Conservation (phyloP, 1,284 basidiomycete genomes). For the Chalciporus piperatoides region DNA sequence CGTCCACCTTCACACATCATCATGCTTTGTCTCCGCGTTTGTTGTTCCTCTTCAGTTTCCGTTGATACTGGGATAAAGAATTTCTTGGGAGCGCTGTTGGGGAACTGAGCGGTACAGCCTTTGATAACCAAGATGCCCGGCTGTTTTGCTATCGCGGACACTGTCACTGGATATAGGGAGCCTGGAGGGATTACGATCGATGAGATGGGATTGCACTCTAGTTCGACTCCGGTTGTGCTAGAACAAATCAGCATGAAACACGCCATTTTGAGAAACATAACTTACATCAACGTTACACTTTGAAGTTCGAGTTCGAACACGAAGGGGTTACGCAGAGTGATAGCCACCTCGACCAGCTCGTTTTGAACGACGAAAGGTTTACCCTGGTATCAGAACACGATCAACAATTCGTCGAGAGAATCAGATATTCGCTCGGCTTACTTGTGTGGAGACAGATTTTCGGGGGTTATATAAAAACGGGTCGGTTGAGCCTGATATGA, state of each 20-base stretch:
- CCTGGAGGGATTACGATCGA: slow-evolving; percentile 68
- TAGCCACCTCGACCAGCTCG: slow-evolving; percentile 76
- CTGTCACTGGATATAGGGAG: slow-evolving; percentile 68
- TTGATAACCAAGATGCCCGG: slow-evolving; percentile 70
- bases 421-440: slow-evolving; percentile 30
- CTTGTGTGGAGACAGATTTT: slow-evolving; percentile 56
- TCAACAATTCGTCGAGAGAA: slow-evolving; percentile 10
- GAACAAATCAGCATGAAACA: slow-evolving; percentile 7
- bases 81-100: slow-evolving; percentile 68
- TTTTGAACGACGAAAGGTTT: slow-evolving; percentile 75
- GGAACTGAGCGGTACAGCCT: slow-evolving; percentile 76
- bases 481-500: slow-evolving; percentile 59
- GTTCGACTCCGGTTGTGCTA: slow-evolving; percentile 79
- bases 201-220: slow-evolving; percentile 58
- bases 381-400: slow-evolving; percentile 34
- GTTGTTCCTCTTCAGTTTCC: slow-evolving; percentile 64
- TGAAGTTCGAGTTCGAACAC: slow-evolving; percentile 87
- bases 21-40: slow-evolving; percentile 53
- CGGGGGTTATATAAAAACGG: slow-evolving; percentile 90
- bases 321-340: slow-evolving; percentile 89
- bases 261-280: neutral
- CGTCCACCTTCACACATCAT: slow-evolving; percentile 63
- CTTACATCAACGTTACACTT: slow-evolving; percentile 75
- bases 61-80: slow-evolving; percentile 77
- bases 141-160: slow-evolving; percentile 65